phyloP scores from a whole-genome alignment of 2,329 filamentous ascomycete genomes.

The Beauveria varroae region DNA sequence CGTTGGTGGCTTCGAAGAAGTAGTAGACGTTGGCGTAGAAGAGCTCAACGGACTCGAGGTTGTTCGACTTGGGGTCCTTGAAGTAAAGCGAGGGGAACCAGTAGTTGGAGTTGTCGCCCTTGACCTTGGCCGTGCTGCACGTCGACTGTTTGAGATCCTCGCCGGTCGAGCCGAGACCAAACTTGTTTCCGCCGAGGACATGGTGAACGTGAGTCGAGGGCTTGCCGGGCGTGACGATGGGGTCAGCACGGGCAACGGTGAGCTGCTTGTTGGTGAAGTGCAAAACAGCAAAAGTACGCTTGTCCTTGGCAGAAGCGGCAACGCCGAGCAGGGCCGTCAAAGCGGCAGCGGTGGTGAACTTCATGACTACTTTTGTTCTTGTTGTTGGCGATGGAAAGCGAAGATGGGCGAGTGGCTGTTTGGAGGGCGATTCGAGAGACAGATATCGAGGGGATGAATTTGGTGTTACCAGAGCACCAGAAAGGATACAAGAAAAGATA shows the following conservation, averaged over 20 bases:
- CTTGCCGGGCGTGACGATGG: constrained; percentile 56
- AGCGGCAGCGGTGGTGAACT: constrained; percentile 23
- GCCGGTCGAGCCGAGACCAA: constrained; percentile 54
- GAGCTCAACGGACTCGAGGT: constrained; percentile 58
- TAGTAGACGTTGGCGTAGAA: constrained; percentile 75
- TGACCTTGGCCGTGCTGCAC: constrained; percentile 64
- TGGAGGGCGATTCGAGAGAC: neutral
- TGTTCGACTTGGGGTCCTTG: constrained; percentile 52
- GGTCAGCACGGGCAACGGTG: constrained; percentile 57
- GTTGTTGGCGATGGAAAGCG: neutral
- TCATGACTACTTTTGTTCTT: constrained; percentile 24
- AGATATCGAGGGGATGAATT: neutral
- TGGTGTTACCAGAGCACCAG: constrained; percentile 11
- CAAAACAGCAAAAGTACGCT: constrained; percentile 59
- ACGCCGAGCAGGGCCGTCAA: constrained; percentile 32
- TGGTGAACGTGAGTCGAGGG: constrained; percentile 59
- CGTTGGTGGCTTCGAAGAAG: constrained; percentile 58
- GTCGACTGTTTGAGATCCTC: constrained; percentile 50
- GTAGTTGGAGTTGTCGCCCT: constrained; percentile 65
- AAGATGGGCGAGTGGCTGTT: neutral
- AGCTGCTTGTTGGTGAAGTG: constrained; percentile 61
- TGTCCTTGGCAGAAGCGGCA: constrained; percentile 32
- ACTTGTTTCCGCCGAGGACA: constrained; percentile 63
- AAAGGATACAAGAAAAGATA: neutral
- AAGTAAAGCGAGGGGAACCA: constrained; percentile 71